Percentiles rank a stretch among this genome's conserved stretches.
Evolutionary conservation across 1,284 basidiomycete genomes (phyloP).

Genomic region (Takashimella tepidaria): DNA sequence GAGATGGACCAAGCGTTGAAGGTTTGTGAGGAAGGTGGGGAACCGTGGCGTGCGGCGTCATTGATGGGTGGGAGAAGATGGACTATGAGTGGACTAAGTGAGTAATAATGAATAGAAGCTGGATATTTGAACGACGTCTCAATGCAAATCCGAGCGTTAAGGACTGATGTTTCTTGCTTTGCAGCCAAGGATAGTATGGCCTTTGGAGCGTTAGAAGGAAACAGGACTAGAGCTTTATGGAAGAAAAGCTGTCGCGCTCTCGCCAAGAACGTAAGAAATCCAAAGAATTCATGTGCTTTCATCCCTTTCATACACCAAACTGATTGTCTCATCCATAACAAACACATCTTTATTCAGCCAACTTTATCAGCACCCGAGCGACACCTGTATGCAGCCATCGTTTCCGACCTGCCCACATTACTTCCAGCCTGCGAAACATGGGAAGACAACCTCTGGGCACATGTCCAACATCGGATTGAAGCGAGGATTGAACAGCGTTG

Average conservation of each 20-base stretch:
- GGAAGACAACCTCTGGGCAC: constrained; percentile 94
- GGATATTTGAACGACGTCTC: background rate
- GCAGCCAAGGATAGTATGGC: constrained; percentile 49
- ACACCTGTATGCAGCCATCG: constrained; percentile 78
- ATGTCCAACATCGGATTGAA: constrained; percentile 78
- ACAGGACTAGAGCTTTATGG: constrained; percentile 71
- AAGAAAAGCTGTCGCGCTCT: constrained; percentile 73
- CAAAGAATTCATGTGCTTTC: constrained; percentile 10
- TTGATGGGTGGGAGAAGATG: constrained; percentile 48
- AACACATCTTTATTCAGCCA: constrained; percentile 50
- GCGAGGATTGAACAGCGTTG: constrained; percentile 46
- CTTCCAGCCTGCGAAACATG: constrained; percentile 74
- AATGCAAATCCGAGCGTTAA: background rate
- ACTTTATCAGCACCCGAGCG: constrained; percentile 70
- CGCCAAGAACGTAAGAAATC: constrained; percentile 70
- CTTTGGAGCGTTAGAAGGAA: constrained; percentile 52
- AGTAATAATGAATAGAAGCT: constrained; percentile 7
- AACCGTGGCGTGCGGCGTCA: constrained; percentile 67
- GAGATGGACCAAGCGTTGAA: constrained; percentile 75
- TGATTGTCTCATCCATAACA: background rate
- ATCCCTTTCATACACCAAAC: too few relatives aligned
- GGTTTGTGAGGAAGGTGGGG: constrained; percentile 73
- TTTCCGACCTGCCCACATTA: constrained; percentile 74
- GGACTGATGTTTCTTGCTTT: constrained; percentile 4
- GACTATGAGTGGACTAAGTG: constrained; percentile 42